Base-by-base conservation (phyloP, 441 rosid genomes). In the Jatropha multifida region DNA sequence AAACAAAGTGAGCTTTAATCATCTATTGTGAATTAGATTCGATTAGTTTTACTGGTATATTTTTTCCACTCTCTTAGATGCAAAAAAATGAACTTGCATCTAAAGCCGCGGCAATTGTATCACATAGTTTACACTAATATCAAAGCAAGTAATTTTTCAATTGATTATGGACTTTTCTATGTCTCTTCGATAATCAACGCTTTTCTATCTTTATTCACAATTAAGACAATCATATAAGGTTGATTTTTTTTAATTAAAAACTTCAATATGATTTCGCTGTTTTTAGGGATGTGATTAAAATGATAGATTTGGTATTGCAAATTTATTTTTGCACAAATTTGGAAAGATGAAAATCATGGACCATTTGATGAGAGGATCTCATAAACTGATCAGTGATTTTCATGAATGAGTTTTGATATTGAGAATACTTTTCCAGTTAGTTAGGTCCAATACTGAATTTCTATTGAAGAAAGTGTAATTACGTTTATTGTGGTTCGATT, bases 41-140 rank as follows among this genome's bases (percentile, higher is more conserved):
- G 32, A 32, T 32, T 32, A 32, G 32, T 32, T 32, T 2, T 32
- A 32, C 32, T 32, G 32, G 2, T 32, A 32, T 2, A 1, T 32
- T 2, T 32, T 32, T 32, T 32, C 0, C 1, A 32, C 32, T 2
- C 32, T 32, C 32, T 32, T 32, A 32, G 0, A 32, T 32, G 32
- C 2, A 32, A 2, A 32, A 23, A 32, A 32, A 32, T 32, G 32
- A 32, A 32, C 32, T 32, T 32, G 32, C 32, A 1, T 14, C 78
- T 78, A 2, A 86, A 86, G 77, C 98, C 97, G 41, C 93, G 99
- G 98, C 88, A 90, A 67, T 90, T 94, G 26, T 92, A 92, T 79
- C 88, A 89, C 86, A 93, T 98, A 62, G 95, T 89, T 77, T 93
- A 82, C 88, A 92, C 97, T 66, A 93, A 90, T 81, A 92, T 97